A percentile compares a stretch with the other conserved stretches of the same genome.
Conservation (phyloP, 345 rosid genomes). For the Gossypium australe region DNA sequence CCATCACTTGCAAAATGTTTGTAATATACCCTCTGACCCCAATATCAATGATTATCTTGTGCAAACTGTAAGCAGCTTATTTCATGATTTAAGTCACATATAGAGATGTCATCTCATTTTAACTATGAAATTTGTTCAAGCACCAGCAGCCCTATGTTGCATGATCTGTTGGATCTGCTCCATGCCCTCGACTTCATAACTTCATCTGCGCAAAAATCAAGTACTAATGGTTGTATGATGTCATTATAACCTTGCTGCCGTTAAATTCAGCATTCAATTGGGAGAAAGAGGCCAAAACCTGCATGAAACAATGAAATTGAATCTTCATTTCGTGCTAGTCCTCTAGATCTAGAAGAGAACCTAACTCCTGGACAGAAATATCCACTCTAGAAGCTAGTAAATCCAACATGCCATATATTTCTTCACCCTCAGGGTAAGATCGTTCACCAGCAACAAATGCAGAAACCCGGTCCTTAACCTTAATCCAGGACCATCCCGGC, state of each 20-base stretch:
- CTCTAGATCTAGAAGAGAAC: conserved; percentile 15
- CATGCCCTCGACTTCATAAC: background rate
- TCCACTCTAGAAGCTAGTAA: conserved; percentile 35
- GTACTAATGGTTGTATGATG: background rate
- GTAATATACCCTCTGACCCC: background rate
- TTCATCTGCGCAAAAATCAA: background rate
- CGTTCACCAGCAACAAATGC: conserved; percentile 69
- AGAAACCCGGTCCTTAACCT: conserved; percentile 43
- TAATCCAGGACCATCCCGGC: conserved; percentile 83
- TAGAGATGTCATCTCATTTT: background rate
- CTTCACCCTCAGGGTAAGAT: conserved; percentile 46
- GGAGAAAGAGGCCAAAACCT: background rate
- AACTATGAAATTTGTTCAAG: background rate
- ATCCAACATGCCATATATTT: conserved; percentile 45
- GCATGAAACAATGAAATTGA: background rate
- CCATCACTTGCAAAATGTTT: background rate
- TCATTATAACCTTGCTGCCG: background rate
- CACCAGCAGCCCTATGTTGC: background rate
- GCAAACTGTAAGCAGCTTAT: background rate
- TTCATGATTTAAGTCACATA: background rate
- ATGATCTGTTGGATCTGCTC: no score
- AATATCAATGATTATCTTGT: background rate
- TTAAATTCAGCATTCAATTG: background rate
- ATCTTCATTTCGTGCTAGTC: conserved; percentile 6
- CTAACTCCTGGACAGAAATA: conserved; percentile 22